These are phyloP conservation scores for Claviceps lovelessii DNA, from an alignment of 2,329 filamentous ascomycete genomes.

Conservation along the genomic window DNA sequence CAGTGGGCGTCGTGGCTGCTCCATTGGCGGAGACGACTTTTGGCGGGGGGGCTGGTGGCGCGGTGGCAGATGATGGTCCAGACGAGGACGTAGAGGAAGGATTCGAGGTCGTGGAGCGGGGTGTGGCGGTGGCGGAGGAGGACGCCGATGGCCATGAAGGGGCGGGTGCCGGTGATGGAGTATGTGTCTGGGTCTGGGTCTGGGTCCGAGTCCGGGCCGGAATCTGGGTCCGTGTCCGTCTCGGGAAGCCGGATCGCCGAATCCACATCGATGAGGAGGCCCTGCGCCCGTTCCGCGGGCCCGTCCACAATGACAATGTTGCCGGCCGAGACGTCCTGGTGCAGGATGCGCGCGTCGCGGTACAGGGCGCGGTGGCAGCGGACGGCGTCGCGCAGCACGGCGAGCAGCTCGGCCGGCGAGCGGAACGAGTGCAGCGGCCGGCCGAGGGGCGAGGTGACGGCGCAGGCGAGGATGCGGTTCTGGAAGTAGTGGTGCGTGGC, in stretches of 20 bases:
- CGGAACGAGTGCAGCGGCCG: slow-evolving; percentile 9
- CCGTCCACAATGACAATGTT: slow-evolving; percentile 10
- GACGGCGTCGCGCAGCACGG: slow-evolving; percentile 10
- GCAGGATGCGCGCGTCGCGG: slow-evolving; percentile 5
- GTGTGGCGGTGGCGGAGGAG: slow-evolving; percentile 6
- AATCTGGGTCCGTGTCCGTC: too few relatives aligned
- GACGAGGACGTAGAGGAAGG: slow-evolving; percentile 15
- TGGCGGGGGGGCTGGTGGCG: slow-evolving; percentile 2
- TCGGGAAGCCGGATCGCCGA: slow-evolving; percentile 6
- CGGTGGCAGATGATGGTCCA: slow-evolving; percentile 5
- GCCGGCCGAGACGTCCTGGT: slow-evolving; percentile 8
- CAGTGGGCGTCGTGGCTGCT: slow-evolving; percentile 2
- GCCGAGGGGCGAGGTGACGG: slow-evolving; percentile 10
- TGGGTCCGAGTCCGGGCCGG: background rate
- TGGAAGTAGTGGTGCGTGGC: slow-evolving; percentile 6
- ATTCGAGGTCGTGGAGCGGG: slow-evolving; percentile 16
- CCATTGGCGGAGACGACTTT: slow-evolving; percentile 8
- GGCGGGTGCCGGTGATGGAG: slow-evolving; percentile 6
- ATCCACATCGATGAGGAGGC: slow-evolving; percentile 11
- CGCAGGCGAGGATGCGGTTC: slow-evolving; percentile 10
- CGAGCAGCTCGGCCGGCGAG: slow-evolving; percentile 7
- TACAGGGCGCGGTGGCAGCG: slow-evolving; percentile 10
- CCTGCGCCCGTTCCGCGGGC: background rate
- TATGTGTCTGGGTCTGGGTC: slow-evolving; percentile 1
- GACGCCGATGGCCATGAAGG: slow-evolving; percentile 15